A percentile compares a stretch with the other conserved stretches of the same genome.
Evolutionary conservation across 495 filamentous ascomycete genomes (phyloP).

Genomic region (Tetracladium marchalianum): DNA sequence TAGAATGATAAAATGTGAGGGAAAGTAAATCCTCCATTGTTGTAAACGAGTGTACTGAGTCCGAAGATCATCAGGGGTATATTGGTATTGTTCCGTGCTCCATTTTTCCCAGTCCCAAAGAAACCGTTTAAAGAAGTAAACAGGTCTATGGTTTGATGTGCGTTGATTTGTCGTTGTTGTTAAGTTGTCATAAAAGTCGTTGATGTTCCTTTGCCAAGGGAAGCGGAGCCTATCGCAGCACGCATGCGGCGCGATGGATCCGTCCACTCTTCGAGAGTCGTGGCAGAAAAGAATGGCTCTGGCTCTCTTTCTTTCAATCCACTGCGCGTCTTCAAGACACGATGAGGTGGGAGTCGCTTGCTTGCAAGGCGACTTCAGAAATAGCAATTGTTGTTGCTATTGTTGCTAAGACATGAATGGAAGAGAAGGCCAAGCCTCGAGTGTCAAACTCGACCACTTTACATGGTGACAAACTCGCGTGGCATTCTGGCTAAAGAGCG

Average conservation of each 20-base stretch:
- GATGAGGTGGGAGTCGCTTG: background rate
- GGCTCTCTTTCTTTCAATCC: background rate
- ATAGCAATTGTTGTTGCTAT: background rate
- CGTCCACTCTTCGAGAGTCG: background rate
- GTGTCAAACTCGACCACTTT: background rate
- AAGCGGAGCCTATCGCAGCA: slow-evolving; percentile 4
- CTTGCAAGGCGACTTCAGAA: background rate
- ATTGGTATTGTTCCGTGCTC: too few relatives aligned
- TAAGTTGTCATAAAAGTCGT: too few relatives aligned
- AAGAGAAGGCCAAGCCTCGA: too few relatives aligned
- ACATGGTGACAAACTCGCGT: slow-evolving; percentile 6
- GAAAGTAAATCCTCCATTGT: too few relatives aligned
- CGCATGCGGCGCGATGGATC: slow-evolving; percentile 11
- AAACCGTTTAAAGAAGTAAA: too few relatives aligned
- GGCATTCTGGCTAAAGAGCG: slow-evolving; percentile 2
- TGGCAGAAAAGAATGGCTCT: background rate
- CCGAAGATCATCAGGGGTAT: too few relatives aligned
- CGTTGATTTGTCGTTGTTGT: too few relatives aligned
- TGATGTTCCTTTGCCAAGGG: too few relatives aligned
- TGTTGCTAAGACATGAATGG: background rate
- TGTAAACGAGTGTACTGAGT: too few relatives aligned
- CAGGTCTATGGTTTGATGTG: too few relatives aligned
- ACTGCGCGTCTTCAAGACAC: background rate
- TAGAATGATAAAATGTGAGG: too few relatives aligned
- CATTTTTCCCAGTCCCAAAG: too few relatives aligned